phyloP scores from a whole-genome alignment of 345 rosid species.

The Cochlearia excelsa region DNA sequence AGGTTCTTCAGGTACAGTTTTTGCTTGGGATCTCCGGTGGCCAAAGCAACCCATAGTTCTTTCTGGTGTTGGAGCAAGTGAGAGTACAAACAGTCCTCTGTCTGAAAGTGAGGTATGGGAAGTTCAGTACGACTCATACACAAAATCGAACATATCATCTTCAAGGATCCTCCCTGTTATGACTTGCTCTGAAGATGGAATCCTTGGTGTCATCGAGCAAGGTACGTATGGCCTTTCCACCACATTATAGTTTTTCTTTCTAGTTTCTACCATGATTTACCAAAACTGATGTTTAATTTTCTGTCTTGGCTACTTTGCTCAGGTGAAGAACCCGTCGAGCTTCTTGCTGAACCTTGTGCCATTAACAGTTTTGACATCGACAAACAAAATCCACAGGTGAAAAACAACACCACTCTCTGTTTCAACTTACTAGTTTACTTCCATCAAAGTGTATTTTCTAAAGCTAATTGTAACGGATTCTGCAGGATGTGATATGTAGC shows the following conservation, averaged over 20 bases:
- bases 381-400: constrained; percentile 65
- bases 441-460: constrained; percentile 7
- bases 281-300: neutral
- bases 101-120: constrained; percentile 95
- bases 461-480: neutral
- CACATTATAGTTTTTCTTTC: neutral
- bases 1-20: constrained; percentile 76
- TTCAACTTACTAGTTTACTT: neutral
- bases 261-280: constrained; percentile 11
- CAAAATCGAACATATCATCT: constrained; percentile 58
- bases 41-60: constrained; percentile 64
- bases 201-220: constrained; percentile 74
- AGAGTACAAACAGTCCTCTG: constrained; percentile 36
- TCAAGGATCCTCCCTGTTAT: constrained; percentile 72
- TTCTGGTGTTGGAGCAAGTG: constrained; percentile 53
- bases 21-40: constrained; percentile 89
- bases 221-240: constrained; percentile 41
- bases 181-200: constrained; percentile 92
- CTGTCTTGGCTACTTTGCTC: constrained; percentile 1
- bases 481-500: constrained; percentile 84
- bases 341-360: constrained; percentile 85
- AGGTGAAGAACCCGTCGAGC: constrained; percentile 77
- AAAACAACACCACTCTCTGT: constrained; percentile 8
- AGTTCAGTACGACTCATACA: constrained; percentile 65
- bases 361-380: constrained; percentile 91